Evolutionary conservation across 2,329 filamentous ascomycete genomes (phyloP), one percentile per base, ranked within the genome.

Genomic region (Lasiodiplodia sp.): DNA sequence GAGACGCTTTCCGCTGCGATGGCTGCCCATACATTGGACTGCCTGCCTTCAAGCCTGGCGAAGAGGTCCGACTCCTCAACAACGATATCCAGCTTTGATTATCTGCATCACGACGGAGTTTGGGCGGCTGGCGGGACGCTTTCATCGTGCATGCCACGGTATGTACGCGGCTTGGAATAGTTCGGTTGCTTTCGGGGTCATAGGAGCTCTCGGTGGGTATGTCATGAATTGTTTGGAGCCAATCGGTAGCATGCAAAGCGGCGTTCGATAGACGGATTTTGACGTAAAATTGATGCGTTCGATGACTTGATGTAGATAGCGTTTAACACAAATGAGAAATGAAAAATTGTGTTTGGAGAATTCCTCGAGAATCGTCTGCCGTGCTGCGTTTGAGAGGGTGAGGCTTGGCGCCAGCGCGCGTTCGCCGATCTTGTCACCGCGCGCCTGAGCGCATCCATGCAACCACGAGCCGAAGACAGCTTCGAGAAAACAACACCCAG

Each of bases 21-120:
- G 86, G 87, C 2, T 92, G 90, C 75, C 94, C 94, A 1, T 97
- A 96, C 78, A 92, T 97, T 75, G 94, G 94, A 4, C 86, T 99
- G 73, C 96, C 96, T 16, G 92, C 96, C 4, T 99, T 99, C 85
- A 97, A 97, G 85, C 94, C 94, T 3, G 96, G 96, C 18, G 94
- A 99, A 84, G 94, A 98, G 82, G 94, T 98, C 63, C 87, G 90
- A 76, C 84, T 99, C 70, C 78, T 97, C 75, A 95, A 96, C 79
- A 93, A 97, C 73, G 89, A 93, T 76, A 88, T 93, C 69, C 94
- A 97, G 83, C 82, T 97, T 77, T 97, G 47, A 38, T 58, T 52
- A 34, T 58, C 31, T 44, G 49, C 34, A 62, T 47, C 47, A 37
- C 49, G 49, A 34, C 66, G 56, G 56, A 63, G 56, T 68, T 68